Conservation (phyloP, 202 grass and related monocot species). For the Carex arenaria region DNA sequence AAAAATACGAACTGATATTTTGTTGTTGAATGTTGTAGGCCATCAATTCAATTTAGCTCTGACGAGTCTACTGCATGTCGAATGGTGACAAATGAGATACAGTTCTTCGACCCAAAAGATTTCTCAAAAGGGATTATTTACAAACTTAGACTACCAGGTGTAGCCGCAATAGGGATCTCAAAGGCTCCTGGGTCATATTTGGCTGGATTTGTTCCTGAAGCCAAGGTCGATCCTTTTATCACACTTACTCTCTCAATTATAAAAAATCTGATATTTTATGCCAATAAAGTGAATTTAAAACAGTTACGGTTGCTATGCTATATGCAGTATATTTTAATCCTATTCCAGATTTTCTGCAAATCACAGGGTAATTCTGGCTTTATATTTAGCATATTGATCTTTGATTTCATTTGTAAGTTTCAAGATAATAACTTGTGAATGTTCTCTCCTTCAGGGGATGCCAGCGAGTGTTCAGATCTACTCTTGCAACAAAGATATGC, state of each 20-base stretch:
- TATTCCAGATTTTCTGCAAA: not conserved
- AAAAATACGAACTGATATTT: conserved; percentile 16
- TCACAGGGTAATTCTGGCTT: not conserved
- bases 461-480: conserved; percentile 85
- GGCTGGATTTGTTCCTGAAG: conserved; percentile 73
- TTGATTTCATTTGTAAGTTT: conserved; percentile 5
- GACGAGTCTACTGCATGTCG: conserved; percentile 85
- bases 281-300: not conserved
- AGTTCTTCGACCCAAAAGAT: conserved; percentile 82
- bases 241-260: not conserved
- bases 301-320: not conserved
- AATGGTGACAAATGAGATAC: conserved; percentile 82
- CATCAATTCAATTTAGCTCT: conserved; percentile 73
- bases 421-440: conserved; percentile 12
- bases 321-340: not conserved
- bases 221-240: conserved; percentile 45
- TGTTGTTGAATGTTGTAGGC: conserved; percentile 54
- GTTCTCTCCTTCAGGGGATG: conserved; percentile 43
- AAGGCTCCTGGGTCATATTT: conserved; percentile 69
- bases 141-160: conserved; percentile 64
- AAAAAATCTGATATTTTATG: not conserved
- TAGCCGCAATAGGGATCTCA: conserved; percentile 74
- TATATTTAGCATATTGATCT: not conserved
- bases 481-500: conserved; percentile 70
- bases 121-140: conserved; percentile 65